These are phyloP conservation scores for Scenedesmus sp. DNA, from an alignment of 163 green algal genomes.

Conservation along the genomic window DNA sequence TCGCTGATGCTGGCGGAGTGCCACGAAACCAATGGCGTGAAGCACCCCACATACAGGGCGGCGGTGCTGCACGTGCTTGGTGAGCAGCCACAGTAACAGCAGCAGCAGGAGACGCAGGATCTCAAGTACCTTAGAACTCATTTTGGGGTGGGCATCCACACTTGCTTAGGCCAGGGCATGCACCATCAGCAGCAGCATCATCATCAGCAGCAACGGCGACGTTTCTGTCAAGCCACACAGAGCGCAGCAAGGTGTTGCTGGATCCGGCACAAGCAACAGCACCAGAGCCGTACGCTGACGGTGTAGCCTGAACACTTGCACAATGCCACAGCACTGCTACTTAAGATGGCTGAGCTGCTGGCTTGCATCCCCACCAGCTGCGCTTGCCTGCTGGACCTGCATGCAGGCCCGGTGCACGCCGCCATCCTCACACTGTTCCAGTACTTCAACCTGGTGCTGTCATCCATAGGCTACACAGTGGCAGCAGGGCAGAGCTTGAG, in stretches of 20 bases:
- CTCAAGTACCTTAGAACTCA: too few species aligned
- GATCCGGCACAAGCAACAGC: too few species aligned
- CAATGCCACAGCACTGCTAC: too few species aligned
- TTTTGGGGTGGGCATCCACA: too few species aligned
- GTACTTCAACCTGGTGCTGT: slow-evolving; percentile 52
- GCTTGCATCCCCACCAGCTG: background rate
- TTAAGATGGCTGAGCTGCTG: background rate
- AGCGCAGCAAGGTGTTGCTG: too few species aligned
- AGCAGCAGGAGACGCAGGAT: background rate
- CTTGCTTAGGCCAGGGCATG: too few species aligned
- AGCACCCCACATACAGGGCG: slow-evolving; percentile 46
- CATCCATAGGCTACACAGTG: slow-evolving; percentile 52
- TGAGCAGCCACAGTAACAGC: background rate
- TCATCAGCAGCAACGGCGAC: too few species aligned
- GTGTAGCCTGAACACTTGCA: too few species aligned
- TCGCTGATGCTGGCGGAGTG: slow-evolving; percentile 41
- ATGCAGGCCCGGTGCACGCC: slow-evolving; percentile 27
- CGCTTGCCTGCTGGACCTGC: background rate
- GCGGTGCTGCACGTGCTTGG: slow-evolving; percentile 38
- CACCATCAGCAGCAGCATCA: too few species aligned
- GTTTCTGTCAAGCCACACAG: too few species aligned
- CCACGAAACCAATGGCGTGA: slow-evolving; percentile 37
- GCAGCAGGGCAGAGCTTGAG: slow-evolving; percentile 49
- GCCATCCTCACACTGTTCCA: slow-evolving; percentile 35
- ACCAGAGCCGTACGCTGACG: too few species aligned